Conservation (phyloP, 495 filamentous ascomycete species). For the Delitschia confertaspora region DNA sequence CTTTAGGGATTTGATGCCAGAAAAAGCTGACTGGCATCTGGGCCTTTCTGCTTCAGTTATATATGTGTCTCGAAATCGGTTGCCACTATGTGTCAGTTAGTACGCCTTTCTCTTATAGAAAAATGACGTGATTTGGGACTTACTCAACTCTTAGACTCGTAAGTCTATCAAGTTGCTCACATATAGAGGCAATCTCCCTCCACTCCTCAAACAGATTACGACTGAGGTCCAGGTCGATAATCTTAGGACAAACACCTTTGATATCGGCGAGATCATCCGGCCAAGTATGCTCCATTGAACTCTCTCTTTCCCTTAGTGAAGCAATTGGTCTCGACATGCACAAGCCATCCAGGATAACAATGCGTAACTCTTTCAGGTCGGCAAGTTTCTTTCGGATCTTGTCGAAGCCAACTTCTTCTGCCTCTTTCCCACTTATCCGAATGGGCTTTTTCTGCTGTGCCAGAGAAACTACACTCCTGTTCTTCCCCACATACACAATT, state of each 20-base stretch:
- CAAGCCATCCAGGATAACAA: slow-evolving; percentile 73
- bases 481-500: slow-evolving; percentile 24
- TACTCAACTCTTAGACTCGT: slow-evolving; percentile 63
- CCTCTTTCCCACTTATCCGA: slow-evolving; percentile 72
- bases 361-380: slow-evolving; percentile 63
- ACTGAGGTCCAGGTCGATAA: slow-evolving; percentile 77
- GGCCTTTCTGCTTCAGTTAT: slow-evolving; percentile 29
- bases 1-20: slow-evolving; percentile 56
- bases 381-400: slow-evolving; percentile 77
- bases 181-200: slow-evolving; percentile 58
- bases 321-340: slow-evolving; percentile 43
- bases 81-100: too few relatives aligned
- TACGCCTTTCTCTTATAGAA: too few relatives aligned
- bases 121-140: slow-evolving; percentile 26
- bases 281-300: slow-evolving; percentile 11
- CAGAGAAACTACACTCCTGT: slow-evolving; percentile 3
- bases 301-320: slow-evolving; percentile 32
- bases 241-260: slow-evolving; percentile 40
- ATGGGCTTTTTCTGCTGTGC: slow-evolving; percentile 41
- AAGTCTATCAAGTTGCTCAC: slow-evolving; percentile 53
- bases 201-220: slow-evolving; percentile 68
- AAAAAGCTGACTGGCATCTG: slow-evolving; percentile 43
- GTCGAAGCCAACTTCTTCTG: slow-evolving; percentile 92
- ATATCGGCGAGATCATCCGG: slow-evolving; percentile 15
- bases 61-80: slow-evolving; percentile 53